These are phyloP conservation scores for Nidularia pulvinata DNA, from an alignment of 768 basidiomycete species.

Conservation along the genomic window DNA sequence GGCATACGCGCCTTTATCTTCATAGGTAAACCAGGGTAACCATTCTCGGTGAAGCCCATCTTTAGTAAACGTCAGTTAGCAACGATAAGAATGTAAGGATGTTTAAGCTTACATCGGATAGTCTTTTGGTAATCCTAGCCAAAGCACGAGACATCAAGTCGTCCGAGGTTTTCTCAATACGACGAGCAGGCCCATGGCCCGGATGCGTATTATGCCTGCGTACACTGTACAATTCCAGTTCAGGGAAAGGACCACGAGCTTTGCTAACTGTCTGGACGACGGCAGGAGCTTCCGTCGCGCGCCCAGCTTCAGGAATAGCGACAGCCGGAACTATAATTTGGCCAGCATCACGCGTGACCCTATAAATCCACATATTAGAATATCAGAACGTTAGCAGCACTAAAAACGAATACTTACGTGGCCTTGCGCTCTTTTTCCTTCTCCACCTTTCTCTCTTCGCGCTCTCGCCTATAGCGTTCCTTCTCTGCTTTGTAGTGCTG, in stretches of 20 bases:
- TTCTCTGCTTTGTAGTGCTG: constrained; percentile 68
- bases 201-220: constrained; percentile 42
- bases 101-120: constrained; percentile 57
- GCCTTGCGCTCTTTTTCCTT: constrained; percentile 25
- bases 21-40: constrained; percentile 48
- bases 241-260: neutral
- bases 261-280: too few species aligned
- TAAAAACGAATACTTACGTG: neutral
- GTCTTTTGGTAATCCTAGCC: constrained; percentile 51
- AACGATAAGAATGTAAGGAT: too few species aligned
- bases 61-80: constrained; percentile 18
- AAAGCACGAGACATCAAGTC: constrained; percentile 37
- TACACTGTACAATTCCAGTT: constrained; percentile 57
- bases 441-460: constrained; percentile 44
- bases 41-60: constrained; percentile 75
- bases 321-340: neutral
- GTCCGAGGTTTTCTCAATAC: constrained; percentile 23
- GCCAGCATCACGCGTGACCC: neutral
- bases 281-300: too few species aligned
- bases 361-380: neutral
- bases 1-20: constrained; percentile 54
- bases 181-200: constrained; percentile 25
- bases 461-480: constrained; percentile 62
- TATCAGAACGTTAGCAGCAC: neutral
- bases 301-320: neutral